Conservation (phyloP, 2,329 filamentous ascomycete species). For the Colletotrichum tanaceti region DNA sequence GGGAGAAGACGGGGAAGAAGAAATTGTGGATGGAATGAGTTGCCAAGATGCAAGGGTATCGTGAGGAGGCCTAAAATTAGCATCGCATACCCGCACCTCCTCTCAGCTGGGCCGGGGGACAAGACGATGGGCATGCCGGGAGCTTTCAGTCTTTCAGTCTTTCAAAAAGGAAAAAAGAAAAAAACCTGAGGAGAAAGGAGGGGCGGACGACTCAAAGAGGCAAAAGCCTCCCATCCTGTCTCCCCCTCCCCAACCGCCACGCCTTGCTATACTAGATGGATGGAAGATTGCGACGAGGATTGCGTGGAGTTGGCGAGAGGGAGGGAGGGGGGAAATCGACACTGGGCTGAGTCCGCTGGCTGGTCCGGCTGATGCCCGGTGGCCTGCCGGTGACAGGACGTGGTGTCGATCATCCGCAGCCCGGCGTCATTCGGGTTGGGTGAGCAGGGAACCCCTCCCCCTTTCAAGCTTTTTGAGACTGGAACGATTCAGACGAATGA, state of each 20-base stretch:
- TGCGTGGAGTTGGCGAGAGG: constrained; percentile 14
- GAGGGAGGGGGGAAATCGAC: not conserved
- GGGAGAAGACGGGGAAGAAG: not conserved
- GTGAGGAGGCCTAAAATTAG: constrained; percentile 33
- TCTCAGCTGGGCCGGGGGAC: constrained; percentile 3
- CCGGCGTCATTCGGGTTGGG: constrained; percentile 25
- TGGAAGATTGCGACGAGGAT: not conserved
- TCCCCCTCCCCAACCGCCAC: not conserved
- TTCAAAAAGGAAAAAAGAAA: no score
- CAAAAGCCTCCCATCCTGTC: no score
- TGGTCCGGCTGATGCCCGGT: not conserved
- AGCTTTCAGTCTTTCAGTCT: not conserved
- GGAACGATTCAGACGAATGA: constrained; percentile 3
- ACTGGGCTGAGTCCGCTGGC: not conserved
- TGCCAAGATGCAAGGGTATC: constrained; percentile 22
- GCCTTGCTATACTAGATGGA: no score
- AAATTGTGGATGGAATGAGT: not conserved
- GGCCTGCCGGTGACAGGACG: constrained; percentile 11
- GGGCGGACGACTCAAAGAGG: not conserved
- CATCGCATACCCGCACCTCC: constrained; percentile 21
- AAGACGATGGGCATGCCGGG: not conserved
- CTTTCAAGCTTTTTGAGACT: not conserved
- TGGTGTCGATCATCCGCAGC: constrained; percentile 35
- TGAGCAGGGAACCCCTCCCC: constrained; percentile 5
- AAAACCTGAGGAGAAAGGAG: not conserved